Base-by-base conservation (phyloP, 1,284 basidiomycete genomes). In the Cystobasidiaceae sp. region DNA sequence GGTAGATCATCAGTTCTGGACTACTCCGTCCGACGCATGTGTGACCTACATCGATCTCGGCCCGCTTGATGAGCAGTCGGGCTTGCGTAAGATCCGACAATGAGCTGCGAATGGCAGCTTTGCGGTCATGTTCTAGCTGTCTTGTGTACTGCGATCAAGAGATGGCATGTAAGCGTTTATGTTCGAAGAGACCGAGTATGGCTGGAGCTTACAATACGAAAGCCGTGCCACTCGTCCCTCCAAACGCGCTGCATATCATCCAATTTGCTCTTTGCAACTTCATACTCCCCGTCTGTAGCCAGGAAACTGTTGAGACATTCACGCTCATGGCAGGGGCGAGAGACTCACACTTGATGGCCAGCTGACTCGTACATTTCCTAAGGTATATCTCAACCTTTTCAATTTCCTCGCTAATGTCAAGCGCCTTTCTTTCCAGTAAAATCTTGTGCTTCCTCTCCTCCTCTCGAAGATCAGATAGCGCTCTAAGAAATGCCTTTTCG, bases 321-420 rank as follows among this genome's bases (percentile, higher is more conserved):
- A 57, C n/a, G 11, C 6, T 27, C n/a, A 3, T 21, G 37, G 41
- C 46, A 30, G 9, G 21, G 7, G 30, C 27, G 27, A 23, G 23
- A 27, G 23, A 41, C 59, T 39, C 19, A 62, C 59, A 17, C 34
- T 44, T 51, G 19, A 54, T n/a, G 21, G 34, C 37, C n/a, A 62
- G 33, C 4, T 21, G 19, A 54, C 46, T 41, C 2, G 34, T 19
- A 13, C 34, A 44, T 13, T 45, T 41, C 39, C 39, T 39, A 17
- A 62, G 27, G 11, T 62, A 48, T n/a, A 62, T 62, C 37, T 62
- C 59, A 9, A 51, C 25, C 49, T 62, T 52, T 37, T 62, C 59
- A 37, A 62, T 44, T 28, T 62, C 59, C 23, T 62, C 49, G 11
- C 32, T 25, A 3, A 41, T 19, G 23, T 51, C 59, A 4, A 54